Base-by-base conservation (phyloP, 1,284 basidiomycete genomes). In the Cryptococcus sp. region DNA sequence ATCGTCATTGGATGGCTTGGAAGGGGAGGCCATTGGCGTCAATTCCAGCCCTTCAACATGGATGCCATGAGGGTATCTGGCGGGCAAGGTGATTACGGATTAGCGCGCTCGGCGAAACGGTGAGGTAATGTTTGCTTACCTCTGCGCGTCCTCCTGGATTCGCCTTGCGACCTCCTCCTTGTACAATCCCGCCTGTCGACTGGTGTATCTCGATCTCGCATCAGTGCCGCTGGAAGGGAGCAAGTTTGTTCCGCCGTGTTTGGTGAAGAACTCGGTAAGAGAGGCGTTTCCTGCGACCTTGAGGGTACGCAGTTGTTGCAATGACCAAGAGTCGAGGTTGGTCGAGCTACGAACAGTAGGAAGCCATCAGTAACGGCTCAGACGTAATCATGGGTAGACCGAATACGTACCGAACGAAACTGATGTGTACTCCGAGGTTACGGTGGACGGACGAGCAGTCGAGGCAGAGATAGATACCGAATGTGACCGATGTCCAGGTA, bases 371-470 rank as follows among this genome's bases (percentile, higher is more conserved):
- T 39, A n/a, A 31, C 3, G 15, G 40, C 5, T 11, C 11, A 15
- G 54, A 25, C 20, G 16, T 4, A 2, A 19, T 7, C 10, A 52
- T 8, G 35, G 50, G 10, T 19, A 39, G 35, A 23, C 6, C 49
- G 27, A 45, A 15, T 15, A 81, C 88, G 66, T 74, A 93, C 90
- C 93, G 84, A 47, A 99, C 95, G 75, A 99, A 99, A 65, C 87
- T 91, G 78, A 99, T 94, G 78, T 99, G 95, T 19, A 99, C 96
- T 68, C 95, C 95, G 86, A 98, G 88, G 78, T 96, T 98, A 58
- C 95, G 85, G 79, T 99, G 95, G 16, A 91, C 84, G 64, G 89
- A 91, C 5, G 94, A 98, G 83, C 95, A 99, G 70, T 99, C 94
- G 47, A 99, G 83, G 75, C 95, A 99, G 73, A 99, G 95, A 80